Evolutionary conservation across 257 asterid genomes (phyloP), one percentile per base, ranked within the genome.

Genomic region (Nicotiana paniculata): DNA sequence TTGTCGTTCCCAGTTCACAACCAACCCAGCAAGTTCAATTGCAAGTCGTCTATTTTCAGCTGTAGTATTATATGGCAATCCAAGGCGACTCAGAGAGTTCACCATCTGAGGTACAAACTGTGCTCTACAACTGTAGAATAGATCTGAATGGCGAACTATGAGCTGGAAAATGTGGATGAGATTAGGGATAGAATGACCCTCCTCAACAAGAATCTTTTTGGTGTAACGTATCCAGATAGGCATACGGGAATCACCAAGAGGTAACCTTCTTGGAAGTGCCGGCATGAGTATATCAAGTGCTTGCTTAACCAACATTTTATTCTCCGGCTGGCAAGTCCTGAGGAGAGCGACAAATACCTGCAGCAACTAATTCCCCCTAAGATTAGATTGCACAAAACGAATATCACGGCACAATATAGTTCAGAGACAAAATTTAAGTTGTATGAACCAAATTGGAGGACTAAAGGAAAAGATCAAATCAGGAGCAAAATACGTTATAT

Each of bases 51-150:
- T 96, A 85, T 96, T 96, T 88, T 96, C 99, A 63, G 97, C 93
- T 1, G 99, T 90, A 67, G 98, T 96, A 85, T 93, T 94, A 86
- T 90, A 94, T 43, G 99, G 99, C 81, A 96, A 92, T 83, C 99
- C 99, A 85, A 96, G 98, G 83, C 99, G 98, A 84, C 99, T 96
- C 55, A 96, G 93, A 80, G 99, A 91, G 85, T 96, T 96, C 80
- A 96, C 99, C 98, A 96, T 96, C 92, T 96, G 99, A 83, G 99
- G 99, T 79, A 96, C 99, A 89, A 96, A 96, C 83, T 96, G 99
- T 62, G 98, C 99, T 91, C 99, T 90, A 89, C 98, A 96, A 88
- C 98, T 94, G 90, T 96, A 96, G 90, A 96, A 96, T 79, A 96
- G 97, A 90, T 96, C 99, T 26, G 98, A 89, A 88, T 96, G 99